Percentiles rank a stretch among this genome's conserved stretches.
Conservation (phyloP, 208 protist genomes). For the Spongospora subterranea region DNA sequence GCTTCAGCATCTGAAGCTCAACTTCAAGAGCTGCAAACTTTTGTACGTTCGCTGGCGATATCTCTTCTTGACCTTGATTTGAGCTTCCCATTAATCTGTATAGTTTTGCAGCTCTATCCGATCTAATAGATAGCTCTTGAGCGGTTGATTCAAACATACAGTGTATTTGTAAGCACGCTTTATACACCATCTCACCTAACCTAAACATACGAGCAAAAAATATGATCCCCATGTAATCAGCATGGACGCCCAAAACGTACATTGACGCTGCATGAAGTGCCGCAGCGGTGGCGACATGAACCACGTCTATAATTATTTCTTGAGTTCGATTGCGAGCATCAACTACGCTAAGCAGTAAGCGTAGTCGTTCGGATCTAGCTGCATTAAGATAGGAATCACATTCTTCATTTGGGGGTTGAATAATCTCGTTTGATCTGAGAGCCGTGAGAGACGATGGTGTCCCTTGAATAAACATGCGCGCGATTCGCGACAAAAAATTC, state of each 20-base stretch:
- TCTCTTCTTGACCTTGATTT: not conserved
- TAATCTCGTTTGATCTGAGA: too few relatives aligned
- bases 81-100: not conserved
- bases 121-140: not conserved
- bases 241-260: too few relatives aligned
- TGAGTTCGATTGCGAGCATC: not conserved
- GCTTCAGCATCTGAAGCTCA: conserved; percentile 48
- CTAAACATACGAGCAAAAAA: not conserved
- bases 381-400: too few relatives aligned
- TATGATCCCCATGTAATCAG: not conserved
- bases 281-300: not conserved
- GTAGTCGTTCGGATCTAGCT: not conserved
- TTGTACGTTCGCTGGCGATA: not conserved
- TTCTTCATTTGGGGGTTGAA: too few relatives aligned
- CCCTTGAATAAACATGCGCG: not conserved
- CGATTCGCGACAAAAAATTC: too few relatives aligned
- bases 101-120: not conserved
- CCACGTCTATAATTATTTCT: not conserved
- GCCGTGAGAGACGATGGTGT: too few relatives aligned
- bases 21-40: conserved; percentile 11
- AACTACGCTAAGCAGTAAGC: not conserved
- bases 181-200: not conserved
- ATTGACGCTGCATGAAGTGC: not conserved
- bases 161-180: not conserved
- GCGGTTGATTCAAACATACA: not conserved